Conservation (phyloP, 2,329 filamentous ascomycete genomes). For the Trichoderma harzianum region DNA sequence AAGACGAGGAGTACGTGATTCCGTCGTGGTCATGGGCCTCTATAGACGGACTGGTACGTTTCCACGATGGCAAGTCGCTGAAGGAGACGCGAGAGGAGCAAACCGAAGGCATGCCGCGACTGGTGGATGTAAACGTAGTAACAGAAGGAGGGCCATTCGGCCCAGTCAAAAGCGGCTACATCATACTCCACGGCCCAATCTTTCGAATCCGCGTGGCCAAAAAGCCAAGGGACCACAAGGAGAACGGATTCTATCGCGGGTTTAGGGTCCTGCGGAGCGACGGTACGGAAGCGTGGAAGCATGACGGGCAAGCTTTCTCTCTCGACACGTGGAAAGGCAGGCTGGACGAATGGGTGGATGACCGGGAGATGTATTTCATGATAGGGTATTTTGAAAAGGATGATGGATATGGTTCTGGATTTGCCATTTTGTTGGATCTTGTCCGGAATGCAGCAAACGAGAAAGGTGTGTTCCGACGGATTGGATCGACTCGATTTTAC, state of each 20-base stretch:
- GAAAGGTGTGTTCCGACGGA: background rate
- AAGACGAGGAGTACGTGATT: background rate
- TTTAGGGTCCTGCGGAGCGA: background rate
- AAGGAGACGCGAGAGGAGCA: background rate
- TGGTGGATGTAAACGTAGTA: background rate
- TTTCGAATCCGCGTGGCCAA: background rate
- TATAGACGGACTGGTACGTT: background rate
- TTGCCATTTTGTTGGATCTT: background rate
- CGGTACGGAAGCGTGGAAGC: background rate
- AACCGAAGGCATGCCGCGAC: background rate
- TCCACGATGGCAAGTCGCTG: background rate
- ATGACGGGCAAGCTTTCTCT: background rate
- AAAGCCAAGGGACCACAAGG: background rate
- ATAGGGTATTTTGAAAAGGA: background rate
- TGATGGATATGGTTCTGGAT: background rate
- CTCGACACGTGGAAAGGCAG: constrained; percentile 2
- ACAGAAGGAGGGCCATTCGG: constrained; percentile 8
- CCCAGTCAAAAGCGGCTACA: background rate
- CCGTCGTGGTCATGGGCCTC: constrained; percentile 6
- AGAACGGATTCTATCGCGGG: background rate
- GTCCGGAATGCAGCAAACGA: background rate
- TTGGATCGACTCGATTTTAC: background rate
- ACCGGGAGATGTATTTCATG: constrained; percentile 8
- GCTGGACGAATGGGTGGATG: background rate
- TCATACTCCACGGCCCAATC: constrained; percentile 1